Base-by-base conservation (phyloP, 1,284 basidiomycete genomes). In the Stygiomarasmius scandens region DNA sequence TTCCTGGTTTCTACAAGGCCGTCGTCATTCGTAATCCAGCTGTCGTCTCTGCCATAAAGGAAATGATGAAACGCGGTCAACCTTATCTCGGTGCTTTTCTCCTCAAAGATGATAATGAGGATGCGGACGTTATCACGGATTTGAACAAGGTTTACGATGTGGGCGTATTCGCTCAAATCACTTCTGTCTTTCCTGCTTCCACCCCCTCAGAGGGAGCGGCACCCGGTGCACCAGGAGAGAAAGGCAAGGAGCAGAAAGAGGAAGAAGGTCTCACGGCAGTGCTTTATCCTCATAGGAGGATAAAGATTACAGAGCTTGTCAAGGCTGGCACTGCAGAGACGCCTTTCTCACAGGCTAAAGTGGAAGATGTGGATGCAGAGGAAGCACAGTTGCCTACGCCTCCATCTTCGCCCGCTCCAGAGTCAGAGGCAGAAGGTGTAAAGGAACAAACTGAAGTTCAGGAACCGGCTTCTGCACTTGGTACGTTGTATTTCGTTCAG, bases 31-130 rank as follows among this genome's bases (percentile, higher is more conserved):
- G 90, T 29, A 92, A 97, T 64, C 93, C 94, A 1, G 81, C 88
- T 0, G 96, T 99, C 36, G 96, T 98, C 59, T 87, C 91, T 19
- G 95, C 95, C 4, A 94, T 99, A 69, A 93, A 96, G 75, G 95
- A 98, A 69, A 93, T 96, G 82, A 93, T 98, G 84, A 89, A 92
- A 68, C 92, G 95, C 52, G 96, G 96, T 2, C 96, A 98, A 74
- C 96, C 96, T 0, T 99, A 99, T 74, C 86, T 99, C 60, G 96
- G 97, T 58, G 97, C 96, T 23, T 99, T 99, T 80, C 75, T 99
- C 44, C 87, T 98, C 67, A 98, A 98, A 78, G 95, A 98, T 71
- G 93, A 95, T 64, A 55, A 55, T 46, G 54, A 55, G 83, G 96
- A 99, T 73, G 90, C 90, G 66, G 97, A 99, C 72, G 85, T 96